Conservation (phyloP, 2,329 filamentous ascomycete genomes). For the Pezicula rhizophila region DNA sequence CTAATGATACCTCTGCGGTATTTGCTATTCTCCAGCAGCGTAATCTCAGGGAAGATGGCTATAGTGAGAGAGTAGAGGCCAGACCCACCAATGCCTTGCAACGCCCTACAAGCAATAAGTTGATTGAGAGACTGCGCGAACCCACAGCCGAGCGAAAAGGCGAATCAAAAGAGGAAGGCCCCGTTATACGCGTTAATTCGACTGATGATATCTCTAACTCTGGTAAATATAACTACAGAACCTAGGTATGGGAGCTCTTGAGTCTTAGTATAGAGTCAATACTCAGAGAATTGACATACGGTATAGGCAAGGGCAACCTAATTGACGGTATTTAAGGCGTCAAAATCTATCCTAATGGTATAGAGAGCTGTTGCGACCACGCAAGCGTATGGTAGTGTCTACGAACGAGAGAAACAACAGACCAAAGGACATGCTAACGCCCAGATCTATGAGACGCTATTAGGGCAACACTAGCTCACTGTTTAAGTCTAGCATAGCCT, state of each 20-base stretch:
- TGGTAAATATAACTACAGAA: conserved; percentile 47
- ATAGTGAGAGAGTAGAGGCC: conserved; percentile 27
- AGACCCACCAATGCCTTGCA: conserved; percentile 26
- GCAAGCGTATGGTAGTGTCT: conserved; percentile 55
- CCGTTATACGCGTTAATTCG: conserved; percentile 42
- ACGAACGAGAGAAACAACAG: conserved; percentile 55
- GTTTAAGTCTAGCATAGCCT: too few relatives aligned
- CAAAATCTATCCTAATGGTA: conserved; percentile 46
- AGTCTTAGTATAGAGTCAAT: neutral
- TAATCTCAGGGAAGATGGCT: conserved; percentile 39
- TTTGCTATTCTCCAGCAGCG: conserved; percentile 33
- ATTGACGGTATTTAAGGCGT: conserved; percentile 38
- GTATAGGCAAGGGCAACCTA: conserved; percentile 53
- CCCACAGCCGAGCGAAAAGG: conserved; percentile 49
- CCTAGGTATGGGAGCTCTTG: conserved; percentile 37
- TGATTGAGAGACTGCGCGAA: conserved; percentile 36
- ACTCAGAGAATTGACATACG: neutral
- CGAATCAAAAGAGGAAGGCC: conserved; percentile 46
- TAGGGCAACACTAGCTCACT: conserved; percentile 3
- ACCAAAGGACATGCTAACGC: conserved; percentile 40
- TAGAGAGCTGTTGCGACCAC: conserved; percentile 54
- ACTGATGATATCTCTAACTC: conserved; percentile 49
- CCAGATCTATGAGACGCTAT: conserved; percentile 10
- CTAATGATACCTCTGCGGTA: conserved; percentile 43
- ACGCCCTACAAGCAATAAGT: conserved; percentile 22